Conservation (phyloP, 805 yeast species). For the Yamadazyma kitorensis region DNA sequence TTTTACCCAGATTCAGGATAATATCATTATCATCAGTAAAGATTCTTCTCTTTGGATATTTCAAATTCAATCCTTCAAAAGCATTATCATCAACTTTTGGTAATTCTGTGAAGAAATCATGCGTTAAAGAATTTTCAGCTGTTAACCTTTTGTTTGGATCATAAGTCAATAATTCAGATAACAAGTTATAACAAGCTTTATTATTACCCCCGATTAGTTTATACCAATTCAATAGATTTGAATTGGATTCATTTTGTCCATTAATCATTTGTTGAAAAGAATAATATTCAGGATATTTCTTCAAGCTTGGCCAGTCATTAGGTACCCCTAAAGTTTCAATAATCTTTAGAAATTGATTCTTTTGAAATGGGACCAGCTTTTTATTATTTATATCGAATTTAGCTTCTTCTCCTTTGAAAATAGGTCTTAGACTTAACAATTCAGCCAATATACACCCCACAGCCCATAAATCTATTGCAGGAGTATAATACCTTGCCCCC, state of each 20-base stretch:
- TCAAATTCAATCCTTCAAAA: conserved; percentile 68
- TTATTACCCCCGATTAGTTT: conserved; percentile 76
- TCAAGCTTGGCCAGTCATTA: conserved; percentile 73
- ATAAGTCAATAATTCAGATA: conserved; percentile 66
- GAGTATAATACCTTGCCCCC: conserved; percentile 45
- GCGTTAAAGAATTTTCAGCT: conserved; percentile 72
- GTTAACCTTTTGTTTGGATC: conserved; percentile 81
- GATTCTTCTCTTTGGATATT: conserved; percentile 84
- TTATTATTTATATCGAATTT: conserved; percentile 80
- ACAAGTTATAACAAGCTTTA: conserved; percentile 61
- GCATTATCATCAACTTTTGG: conserved; percentile 73
- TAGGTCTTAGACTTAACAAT: conserved; percentile 80
- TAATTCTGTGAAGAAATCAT: conserved; percentile 71
- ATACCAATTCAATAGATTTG: conserved; percentile 81
- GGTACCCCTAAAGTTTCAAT: conserved; percentile 95
- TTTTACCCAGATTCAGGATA: conserved; percentile 23
- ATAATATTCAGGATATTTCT: conserved; percentile 77
- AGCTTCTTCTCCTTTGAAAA: conserved; percentile 97
- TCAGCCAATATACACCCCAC: conserved; percentile 95
- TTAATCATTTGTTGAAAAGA: conserved; percentile 44
- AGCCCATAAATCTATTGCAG: conserved; percentile 90
- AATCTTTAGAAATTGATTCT: conserved; percentile 86
- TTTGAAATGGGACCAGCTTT: conserved; percentile 90
- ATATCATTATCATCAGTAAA: conserved; percentile 87
- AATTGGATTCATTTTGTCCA: conserved; percentile 49